These are phyloP conservation scores for Suillus hirtellus DNA, from an alignment of 768 basidiomycete species.

Conservation along the genomic window DNA sequence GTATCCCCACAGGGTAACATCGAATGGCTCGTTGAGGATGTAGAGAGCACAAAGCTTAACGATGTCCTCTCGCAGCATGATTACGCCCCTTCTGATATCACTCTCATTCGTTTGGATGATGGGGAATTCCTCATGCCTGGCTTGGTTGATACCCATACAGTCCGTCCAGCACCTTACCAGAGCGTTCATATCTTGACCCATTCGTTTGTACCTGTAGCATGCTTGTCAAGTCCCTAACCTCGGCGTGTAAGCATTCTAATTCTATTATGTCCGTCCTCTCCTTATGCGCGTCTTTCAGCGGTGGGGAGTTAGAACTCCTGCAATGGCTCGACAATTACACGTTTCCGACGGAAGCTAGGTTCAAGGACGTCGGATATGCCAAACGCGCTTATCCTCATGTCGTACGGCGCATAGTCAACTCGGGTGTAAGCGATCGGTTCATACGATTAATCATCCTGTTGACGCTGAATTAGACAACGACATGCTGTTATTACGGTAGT, in stretches of 20 bases:
- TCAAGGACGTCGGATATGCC: conserved; percentile 70
- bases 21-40: conserved; percentile 69
- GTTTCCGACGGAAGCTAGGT: conserved; percentile 85
- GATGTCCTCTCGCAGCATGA: conserved; percentile 55
- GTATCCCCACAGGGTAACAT: conserved; percentile 57
- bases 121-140: conserved; percentile 84
- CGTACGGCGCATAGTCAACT: conserved; percentile 68
- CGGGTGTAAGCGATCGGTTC: conserved; percentile 57
- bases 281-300: conserved; percentile 43
- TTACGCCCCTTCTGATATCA: conserved; percentile 31
- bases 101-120: conserved; percentile 41
- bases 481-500: conserved; percentile 88
- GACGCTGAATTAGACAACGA: conserved; percentile 70
- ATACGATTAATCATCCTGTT: conserved; percentile 10
- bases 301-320: conserved; percentile 82
- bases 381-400: conserved; percentile 65
- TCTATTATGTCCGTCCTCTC: not conserved
- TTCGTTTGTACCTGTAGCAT: conserved; percentile 24
- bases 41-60: conserved; percentile 46
- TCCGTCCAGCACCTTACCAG: conserved; percentile 27
- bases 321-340: conserved; percentile 87
- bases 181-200: conserved; percentile 3
- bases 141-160: conserved; percentile 90
- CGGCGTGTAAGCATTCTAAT: conserved; percentile 30
- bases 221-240: conserved; percentile 45